Percentiles rank a stretch among this genome's conserved stretches.
Conservation (phyloP, 805 yeast species). For the Kuraishia piskuri region DNA sequence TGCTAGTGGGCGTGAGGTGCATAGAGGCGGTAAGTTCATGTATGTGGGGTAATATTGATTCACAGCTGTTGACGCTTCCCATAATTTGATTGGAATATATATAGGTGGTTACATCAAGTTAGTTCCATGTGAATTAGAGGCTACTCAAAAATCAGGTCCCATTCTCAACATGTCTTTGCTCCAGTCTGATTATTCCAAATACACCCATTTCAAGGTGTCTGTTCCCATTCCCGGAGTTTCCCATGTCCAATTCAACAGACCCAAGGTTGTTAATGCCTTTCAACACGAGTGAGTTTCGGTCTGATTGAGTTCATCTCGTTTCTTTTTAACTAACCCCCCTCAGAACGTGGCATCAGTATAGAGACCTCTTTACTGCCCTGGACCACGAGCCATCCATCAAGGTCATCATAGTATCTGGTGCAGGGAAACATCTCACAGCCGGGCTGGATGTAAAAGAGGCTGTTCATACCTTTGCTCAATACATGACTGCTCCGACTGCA, state of each 20-base stretch:
- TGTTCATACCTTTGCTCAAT: constrained; percentile 9
- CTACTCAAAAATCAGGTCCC: not conserved
- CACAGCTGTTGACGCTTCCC: too few relatives aligned
- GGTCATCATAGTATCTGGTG: constrained; percentile 48
- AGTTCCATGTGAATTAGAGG: too few relatives aligned
- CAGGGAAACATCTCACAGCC: constrained; percentile 48
- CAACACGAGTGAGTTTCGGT: constrained; percentile 20
- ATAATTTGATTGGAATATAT: too few relatives aligned
- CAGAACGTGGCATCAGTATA: constrained; percentile 49
- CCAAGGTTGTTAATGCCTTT: constrained; percentile 51
- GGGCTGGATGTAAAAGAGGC: constrained; percentile 51
- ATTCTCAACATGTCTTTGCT: not conserved
- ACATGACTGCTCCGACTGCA: not conserved
- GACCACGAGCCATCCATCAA: constrained; percentile 36
- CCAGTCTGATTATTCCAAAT: not conserved
- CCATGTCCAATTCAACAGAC: constrained; percentile 56
- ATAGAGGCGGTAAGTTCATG: not conserved
- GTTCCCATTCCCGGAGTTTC: constrained; percentile 18
- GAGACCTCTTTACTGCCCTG: constrained; percentile 34
- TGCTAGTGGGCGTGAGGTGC: not conserved
- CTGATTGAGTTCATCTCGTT: not conserved
- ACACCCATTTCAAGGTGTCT: not conserved
- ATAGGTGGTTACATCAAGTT: too few relatives aligned
- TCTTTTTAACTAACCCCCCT: not conserved
- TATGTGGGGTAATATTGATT: not conserved